A percentile compares a stretch with the other conserved stretches of the same genome.
Conservation (phyloP, 1,284 basidiomycete species). For the Sanguinoderma infundibulare region DNA sequence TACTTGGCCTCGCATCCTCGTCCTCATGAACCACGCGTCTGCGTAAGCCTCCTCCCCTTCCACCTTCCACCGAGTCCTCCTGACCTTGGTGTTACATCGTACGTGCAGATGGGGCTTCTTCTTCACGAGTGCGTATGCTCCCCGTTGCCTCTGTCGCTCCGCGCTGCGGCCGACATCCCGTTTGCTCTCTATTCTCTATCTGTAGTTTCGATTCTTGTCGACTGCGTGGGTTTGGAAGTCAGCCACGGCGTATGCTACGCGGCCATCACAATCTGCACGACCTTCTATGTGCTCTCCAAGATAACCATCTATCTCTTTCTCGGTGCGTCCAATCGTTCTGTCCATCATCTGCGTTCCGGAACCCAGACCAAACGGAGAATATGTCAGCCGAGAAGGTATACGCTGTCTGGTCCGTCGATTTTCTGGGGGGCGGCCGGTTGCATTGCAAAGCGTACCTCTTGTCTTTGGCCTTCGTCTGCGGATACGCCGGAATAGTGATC, state of each 20-base stretch:
- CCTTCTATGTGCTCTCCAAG: slow-evolving; percentile 42
- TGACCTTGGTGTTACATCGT: too few species aligned
- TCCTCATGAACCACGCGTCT: too few species aligned
- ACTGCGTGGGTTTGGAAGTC: slow-evolving; percentile 41
- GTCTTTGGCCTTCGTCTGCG: slow-evolving; percentile 34
- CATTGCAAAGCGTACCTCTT: slow-evolving; percentile 41
- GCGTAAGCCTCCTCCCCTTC: too few species aligned
- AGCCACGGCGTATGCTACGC: slow-evolving; percentile 36
- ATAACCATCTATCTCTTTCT: slow-evolving; percentile 45
- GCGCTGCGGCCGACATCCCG: background rate
- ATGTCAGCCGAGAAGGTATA: slow-evolving; percentile 41
- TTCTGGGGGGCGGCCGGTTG: slow-evolving; percentile 27
- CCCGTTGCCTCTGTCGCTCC: too few species aligned
- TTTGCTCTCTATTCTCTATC: too few species aligned
- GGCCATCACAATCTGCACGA: slow-evolving; percentile 42
- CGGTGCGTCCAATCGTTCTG: slow-evolving; percentile 22
- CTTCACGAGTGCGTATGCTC: too few species aligned
- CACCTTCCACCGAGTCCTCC: too few species aligned
- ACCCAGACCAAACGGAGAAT: slow-evolving; percentile 1
- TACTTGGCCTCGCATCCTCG: too few species aligned
- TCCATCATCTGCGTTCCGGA: too few species aligned
- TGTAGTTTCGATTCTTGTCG: slow-evolving; percentile 41
- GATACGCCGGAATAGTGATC: slow-evolving; percentile 39
- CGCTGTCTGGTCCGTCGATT: slow-evolving; percentile 37
- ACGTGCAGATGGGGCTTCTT: too few species aligned